Base-by-base conservation (phyloP, 2,329 filamentous ascomycete genomes). In the Penicillium hordei region DNA sequence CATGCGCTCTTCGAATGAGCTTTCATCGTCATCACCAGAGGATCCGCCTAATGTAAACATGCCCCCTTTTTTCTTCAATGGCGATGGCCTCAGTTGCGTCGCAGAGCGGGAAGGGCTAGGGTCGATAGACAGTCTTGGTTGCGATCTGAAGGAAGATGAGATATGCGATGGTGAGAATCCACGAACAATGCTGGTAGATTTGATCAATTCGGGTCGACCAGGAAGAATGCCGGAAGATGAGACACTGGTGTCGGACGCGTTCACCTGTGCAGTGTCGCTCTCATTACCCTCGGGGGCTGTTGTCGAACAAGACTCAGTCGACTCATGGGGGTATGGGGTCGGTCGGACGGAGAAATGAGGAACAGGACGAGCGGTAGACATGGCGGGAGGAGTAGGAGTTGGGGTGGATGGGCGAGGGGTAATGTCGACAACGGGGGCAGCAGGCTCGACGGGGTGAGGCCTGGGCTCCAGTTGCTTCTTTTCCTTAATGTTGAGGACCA, bases 401-500 rank as follows among this genome's bases (percentile, higher is more conserved):
- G 80, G 69, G 7, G 76, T 78, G 2, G 74, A 73, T 10, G 76
- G 74, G 48, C 72, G 75, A 17, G 78, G 76, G 15, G 78, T 79
- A 23, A 75, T 75, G 59, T 79, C 76, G 52, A 77, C 68, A 9
- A 75, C 68, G 15, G 72, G 66, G 31, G 74, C 70, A 25, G 75
- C 60, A 53, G 77, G 69, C 68, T 76, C 65, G 67, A 74, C 60
- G 71, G 80, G 55, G 75, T 74, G 50, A 29, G 80, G 74, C 38
- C 86, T 74, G 5, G 84, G 84, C 68, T 84, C 81, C 23, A 93
- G 80, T 45, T 83, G 83, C 74, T 87, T 86, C 76, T 90, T 91
- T 76, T 94, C 89, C 75, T 95, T 90, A 72, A 97, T 97, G 39
- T 89, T 91, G 56, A 90, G 86, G 42, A 97, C 91, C 85, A 97